Conservation (phyloP, 257 asterid species). For the Rubia yunnanensis region DNA sequence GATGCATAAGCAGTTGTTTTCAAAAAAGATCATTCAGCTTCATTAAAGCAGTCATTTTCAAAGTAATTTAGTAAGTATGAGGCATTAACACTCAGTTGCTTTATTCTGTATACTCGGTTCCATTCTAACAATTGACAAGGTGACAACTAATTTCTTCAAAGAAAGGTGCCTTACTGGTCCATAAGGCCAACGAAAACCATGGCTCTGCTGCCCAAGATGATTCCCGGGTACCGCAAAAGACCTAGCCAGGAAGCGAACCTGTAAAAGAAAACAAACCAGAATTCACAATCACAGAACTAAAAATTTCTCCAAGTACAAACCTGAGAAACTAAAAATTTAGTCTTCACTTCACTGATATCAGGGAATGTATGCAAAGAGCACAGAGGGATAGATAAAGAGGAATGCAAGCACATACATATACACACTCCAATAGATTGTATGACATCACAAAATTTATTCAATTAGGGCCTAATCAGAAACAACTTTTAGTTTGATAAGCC, state of each 20-base stretch:
- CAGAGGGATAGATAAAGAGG: not conserved
- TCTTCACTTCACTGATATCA: not conserved
- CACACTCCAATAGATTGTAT: not conserved
- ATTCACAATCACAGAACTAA: not conserved
- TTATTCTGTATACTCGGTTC: not conserved
- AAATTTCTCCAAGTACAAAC: not conserved
- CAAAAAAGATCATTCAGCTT: too few relatives aligned
- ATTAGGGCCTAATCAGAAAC: not conserved
- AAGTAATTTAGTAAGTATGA: too few relatives aligned
- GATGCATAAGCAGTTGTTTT: too few relatives aligned
- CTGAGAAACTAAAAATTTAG: not conserved
- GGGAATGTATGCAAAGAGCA: not conserved
- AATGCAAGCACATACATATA: not conserved
- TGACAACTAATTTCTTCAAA: too few relatives aligned
- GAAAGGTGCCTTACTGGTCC: conserved; percentile 66
- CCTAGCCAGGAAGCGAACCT: conserved; percentile 96
- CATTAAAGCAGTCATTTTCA: too few relatives aligned
- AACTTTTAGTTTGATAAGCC: not conserved
- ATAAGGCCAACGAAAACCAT: conserved; percentile 97
- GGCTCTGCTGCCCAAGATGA: conserved; percentile 97
- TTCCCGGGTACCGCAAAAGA: conserved; percentile 95
- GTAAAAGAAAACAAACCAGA: conserved; percentile 14
- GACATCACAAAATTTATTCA: not conserved
- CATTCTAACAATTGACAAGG: not conserved
- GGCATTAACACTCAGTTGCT: not conserved